phyloP scores from a whole-genome alignment of 345 rosid species.

The Gossypium arboreum region DNA sequence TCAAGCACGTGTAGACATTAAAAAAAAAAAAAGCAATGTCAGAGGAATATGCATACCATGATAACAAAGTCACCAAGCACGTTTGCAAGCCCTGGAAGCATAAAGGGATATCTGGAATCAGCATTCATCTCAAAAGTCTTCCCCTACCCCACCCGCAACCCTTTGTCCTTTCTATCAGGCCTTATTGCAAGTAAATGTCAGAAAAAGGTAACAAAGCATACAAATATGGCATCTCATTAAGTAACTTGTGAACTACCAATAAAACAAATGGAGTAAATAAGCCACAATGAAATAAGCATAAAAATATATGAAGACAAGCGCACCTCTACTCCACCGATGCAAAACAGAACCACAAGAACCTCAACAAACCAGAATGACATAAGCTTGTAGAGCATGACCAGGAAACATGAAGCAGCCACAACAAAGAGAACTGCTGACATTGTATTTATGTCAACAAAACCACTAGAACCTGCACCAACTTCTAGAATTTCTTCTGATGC shows the following conservation, averaged over 20 bases:
- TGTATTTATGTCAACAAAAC: constrained; percentile 69
- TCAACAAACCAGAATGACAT: constrained; percentile 95
- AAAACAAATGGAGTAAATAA: not conserved
- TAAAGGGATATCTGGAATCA: constrained; percentile 28
- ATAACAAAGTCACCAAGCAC: constrained; percentile 81
- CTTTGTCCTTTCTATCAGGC: not conserved
- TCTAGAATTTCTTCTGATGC: constrained; percentile 54
- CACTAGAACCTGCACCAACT: constrained; percentile 44
- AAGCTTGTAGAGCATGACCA: constrained; percentile 93
- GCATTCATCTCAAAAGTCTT: constrained; percentile 16
- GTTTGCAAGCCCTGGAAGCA: constrained; percentile 87
- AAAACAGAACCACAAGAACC: constrained; percentile 85
- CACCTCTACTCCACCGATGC: constrained; percentile 98
- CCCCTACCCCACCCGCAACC: not conserved
- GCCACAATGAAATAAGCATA: not conserved
- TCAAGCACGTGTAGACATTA: not conserved
- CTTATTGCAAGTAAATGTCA: constrained; percentile 1
- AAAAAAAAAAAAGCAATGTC: not conserved
- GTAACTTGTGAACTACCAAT: not conserved
- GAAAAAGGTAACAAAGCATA: not conserved
- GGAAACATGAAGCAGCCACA: constrained; percentile 89
- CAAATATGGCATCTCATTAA: not conserved
- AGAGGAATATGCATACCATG: constrained; percentile 58
- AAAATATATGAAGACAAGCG: constrained; percentile 10
- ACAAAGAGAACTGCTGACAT: constrained; percentile 77